Evolutionary conservation across 257 asterid species (phyloP), one percentile per base, ranked within the genome.

Genomic region (Galeopsis tetrahit): DNA sequence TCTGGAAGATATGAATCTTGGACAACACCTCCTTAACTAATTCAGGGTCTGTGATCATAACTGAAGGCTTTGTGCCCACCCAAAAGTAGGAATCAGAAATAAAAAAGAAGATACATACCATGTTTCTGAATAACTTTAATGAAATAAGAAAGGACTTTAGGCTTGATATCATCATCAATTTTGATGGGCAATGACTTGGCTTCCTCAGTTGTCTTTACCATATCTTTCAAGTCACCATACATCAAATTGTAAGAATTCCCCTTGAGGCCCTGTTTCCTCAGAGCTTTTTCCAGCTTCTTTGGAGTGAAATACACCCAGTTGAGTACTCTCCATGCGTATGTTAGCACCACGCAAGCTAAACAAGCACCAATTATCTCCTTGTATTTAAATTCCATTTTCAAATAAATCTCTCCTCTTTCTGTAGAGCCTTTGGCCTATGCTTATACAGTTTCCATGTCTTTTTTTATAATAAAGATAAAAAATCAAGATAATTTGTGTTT

Each of bases 201-300:
- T 46, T 82, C 75, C 10, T 57, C 3, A 3, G 28, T 2, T 64
- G 62, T 13, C 10, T 31, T 9, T 15, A 15, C 7, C 7, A 80
- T 3, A 11, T 84, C 86, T 58, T 76, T 80, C 52, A 77, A 34
- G 57, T 86, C 92, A n/a, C 92, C 88, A 60, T 64, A 68, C 13
- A 84, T 35, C 1, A 81, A 28, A 11, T 15, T 39, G 43, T 69
- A 69, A 32, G 66, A 40, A 13, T 55, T 69, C 3, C 66, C 74
- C 7, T 69, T 69, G 6, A 69, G 14, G 0, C 74, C 74, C 74
- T 69, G 74, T 51, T 56, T 40, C 15, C 31, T 39, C 56, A 69
- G 66, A 2, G 56, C 32, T 28, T 13, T 69, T 36, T 69, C 74
- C 49, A 69, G 66, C 66, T 49, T 57, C 43, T 56, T 69, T 7